These are phyloP conservation scores for Talaromyces marneffei DNA, from an alignment of 2,329 filamentous ascomycete species.

Conservation along the genomic window DNA sequence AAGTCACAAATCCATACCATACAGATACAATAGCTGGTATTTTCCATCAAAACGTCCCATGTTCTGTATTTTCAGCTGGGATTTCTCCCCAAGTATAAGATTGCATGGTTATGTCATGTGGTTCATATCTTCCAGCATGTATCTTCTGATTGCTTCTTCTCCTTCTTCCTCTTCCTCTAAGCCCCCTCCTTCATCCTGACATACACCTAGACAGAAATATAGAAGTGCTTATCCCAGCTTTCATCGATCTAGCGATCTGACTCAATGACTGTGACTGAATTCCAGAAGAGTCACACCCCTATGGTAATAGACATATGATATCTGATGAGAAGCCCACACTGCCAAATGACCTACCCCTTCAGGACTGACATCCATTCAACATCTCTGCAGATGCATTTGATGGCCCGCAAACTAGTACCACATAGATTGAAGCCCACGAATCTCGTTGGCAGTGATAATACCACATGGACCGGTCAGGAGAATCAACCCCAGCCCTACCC, in stretches of 20 bases:
- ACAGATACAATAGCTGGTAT: background rate
- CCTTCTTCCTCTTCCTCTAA: background rate
- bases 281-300: background rate
- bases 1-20: background rate
- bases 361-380: background rate
- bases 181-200: background rate
- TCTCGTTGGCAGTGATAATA: background rate
- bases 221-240: background rate
- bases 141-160: background rate
- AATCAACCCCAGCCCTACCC: background rate
- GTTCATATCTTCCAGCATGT: background rate
- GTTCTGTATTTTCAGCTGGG: background rate
- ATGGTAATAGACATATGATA: conserved; percentile 3
- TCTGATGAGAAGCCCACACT: background rate
- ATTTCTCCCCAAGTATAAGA: background rate
- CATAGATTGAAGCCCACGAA: background rate
- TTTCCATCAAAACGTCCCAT: background rate
- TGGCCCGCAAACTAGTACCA: background rate
- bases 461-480: background rate
- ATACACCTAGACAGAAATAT: background rate
- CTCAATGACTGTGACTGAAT: background rate
- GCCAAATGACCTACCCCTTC: background rate
- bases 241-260: background rate
- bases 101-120: background rate
- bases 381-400: background rate